Evolutionary conservation across 345 rosid species (phyloP).

Genomic region (Acer saccharum): DNA sequence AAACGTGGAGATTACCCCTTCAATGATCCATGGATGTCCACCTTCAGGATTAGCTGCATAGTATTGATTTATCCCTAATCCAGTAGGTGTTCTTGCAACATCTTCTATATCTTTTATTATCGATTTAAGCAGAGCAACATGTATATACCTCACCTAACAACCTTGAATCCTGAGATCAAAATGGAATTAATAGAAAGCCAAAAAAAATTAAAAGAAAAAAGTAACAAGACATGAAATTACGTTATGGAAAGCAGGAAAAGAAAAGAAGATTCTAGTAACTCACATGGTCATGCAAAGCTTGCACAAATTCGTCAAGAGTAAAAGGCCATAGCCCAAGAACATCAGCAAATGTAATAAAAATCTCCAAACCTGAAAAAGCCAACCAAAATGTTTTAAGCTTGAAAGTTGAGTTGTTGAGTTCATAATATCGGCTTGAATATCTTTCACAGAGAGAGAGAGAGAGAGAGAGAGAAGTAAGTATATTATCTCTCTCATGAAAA

Average conservation of each 20-base stretch:
- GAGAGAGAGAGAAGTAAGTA: neutral
- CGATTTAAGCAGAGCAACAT: constrained; percentile 74
- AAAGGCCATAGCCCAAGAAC: constrained; percentile 97
- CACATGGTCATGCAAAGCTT: constrained; percentile 96
- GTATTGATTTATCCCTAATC: constrained; percentile 80
- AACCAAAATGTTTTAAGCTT: constrained; percentile 16
- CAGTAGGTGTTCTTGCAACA: constrained; percentile 91
- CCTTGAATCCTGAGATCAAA: constrained; percentile 83
- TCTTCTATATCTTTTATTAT: constrained; percentile 91
- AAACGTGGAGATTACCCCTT: constrained; percentile 70
- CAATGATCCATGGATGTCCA: constrained; percentile 92
- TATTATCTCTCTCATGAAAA: no score
- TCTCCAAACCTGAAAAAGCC: constrained; percentile 86
- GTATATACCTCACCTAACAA: constrained; percentile 93
- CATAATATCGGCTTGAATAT: constrained; percentile 13
- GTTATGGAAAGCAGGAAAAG: constrained; percentile 10
- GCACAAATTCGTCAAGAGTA: constrained; percentile 95
- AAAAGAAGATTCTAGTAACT: constrained; percentile 31
- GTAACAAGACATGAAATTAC: constrained; percentile 7
- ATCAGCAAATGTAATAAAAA: constrained; percentile 88
- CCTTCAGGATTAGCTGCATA: constrained; percentile 91
- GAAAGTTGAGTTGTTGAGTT: constrained; percentile 16
- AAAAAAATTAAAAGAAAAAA: neutral
- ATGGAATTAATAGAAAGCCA: constrained; percentile 17
- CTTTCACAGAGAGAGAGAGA: neutral